Evolutionary conservation across 2,329 filamentous ascomycete genomes (phyloP).

Genomic region (Sporothrix phasma): DNA sequence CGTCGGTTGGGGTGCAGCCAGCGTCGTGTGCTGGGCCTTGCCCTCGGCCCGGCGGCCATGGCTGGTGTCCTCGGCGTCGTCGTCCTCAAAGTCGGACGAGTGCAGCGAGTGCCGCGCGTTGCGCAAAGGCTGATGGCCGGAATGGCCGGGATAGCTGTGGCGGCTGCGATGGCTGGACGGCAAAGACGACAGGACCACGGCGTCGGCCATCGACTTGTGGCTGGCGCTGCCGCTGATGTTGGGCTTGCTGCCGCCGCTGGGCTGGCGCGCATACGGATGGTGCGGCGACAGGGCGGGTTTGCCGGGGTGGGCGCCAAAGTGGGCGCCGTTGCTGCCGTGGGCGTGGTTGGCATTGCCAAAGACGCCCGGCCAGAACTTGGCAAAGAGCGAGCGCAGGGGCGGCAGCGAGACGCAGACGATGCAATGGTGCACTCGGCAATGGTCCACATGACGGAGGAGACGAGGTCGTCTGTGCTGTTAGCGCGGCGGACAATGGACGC

Average conservation of each 20-base stretch:
- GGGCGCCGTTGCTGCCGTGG: background rate
- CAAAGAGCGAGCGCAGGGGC: conserved; percentile 21
- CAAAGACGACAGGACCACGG: conserved; percentile 12
- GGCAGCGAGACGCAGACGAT: conserved; percentile 29
- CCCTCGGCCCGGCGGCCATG: too few relatives aligned
- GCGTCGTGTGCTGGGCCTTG: too few relatives aligned
- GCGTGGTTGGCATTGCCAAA: background rate
- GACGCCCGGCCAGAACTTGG: conserved; percentile 12
- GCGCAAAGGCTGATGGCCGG: background rate
- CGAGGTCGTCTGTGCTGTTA: conserved; percentile 22
- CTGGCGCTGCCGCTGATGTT: background rate
- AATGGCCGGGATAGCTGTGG: too few relatives aligned
- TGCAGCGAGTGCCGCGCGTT: background rate
- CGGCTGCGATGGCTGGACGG: background rate
- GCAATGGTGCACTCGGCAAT: conserved; percentile 26
- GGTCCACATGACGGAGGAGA: conserved; percentile 25
- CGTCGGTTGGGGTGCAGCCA: background rate
- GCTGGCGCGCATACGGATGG: background rate
- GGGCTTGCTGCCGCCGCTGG: background rate
- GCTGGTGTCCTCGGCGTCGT: background rate
- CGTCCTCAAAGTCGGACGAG: background rate
- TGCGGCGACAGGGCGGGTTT: background rate
- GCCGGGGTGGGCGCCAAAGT: background rate
- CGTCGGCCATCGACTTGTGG: conserved; percentile 2
- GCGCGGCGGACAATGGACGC: too few relatives aligned